Evolutionary conservation across 1,139 yeast species (phyloP).

Genomic region (Lodderomyces theae): DNA sequence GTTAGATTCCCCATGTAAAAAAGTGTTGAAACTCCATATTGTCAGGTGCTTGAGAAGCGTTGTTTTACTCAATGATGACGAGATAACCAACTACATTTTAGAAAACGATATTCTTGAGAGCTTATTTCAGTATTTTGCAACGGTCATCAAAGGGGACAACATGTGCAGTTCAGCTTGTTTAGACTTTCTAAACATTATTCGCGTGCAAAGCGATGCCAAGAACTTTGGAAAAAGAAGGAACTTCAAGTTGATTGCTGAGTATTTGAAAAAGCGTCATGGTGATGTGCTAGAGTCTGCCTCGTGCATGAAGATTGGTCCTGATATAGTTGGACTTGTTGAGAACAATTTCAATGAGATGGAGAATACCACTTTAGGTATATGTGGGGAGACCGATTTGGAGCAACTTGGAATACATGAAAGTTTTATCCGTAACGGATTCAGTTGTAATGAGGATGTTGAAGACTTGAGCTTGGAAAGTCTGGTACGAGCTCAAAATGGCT

Average conservation of each 20-base stretch:
- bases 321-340: slow-evolving; percentile 30
- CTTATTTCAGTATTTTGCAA: slow-evolving; percentile 50
- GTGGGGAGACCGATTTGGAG: not conserved
- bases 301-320: slow-evolving; percentile 32
- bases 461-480: not conserved
- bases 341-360: slow-evolving; percentile 20
- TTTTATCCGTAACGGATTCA: not conserved
- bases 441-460: not conserved
- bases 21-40: slow-evolving; percentile 63
- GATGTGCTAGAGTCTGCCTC: slow-evolving; percentile 15
- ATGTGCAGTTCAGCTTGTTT: slow-evolving; percentile 75
- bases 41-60: slow-evolving; percentile 62
- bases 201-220: slow-evolving; percentile 28
- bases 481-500: no score
- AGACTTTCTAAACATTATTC: slow-evolving; percentile 60
- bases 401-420: slow-evolving; percentile 1
- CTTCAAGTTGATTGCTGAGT: slow-evolving; percentile 46
- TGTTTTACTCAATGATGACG: slow-evolving; percentile 58
- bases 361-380: not conserved
- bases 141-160: slow-evolving; percentile 54
- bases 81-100: slow-evolving; percentile 55
- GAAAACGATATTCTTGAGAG: slow-evolving; percentile 52
- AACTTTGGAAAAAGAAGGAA: slow-evolving; percentile 31
- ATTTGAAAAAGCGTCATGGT: slow-evolving; percentile 45
- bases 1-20: slow-evolving; percentile 36